phyloP scores from a whole-genome alignment of 352 stramenopile species.

The Thalassiosira hispida region DNA sequence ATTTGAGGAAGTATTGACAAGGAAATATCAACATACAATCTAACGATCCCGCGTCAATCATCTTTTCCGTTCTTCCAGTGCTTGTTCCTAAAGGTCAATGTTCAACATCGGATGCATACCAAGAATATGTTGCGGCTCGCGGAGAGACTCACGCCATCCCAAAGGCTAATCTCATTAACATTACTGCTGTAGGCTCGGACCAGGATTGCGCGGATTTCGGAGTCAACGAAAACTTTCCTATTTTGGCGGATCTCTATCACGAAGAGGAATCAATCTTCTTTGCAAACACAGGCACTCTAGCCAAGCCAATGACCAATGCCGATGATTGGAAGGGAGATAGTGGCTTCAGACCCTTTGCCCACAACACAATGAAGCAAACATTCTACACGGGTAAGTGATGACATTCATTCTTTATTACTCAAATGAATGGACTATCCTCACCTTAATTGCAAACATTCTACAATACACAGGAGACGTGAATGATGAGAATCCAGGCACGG shows the following conservation, averaged over 20 bases:
- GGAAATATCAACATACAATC: too few species aligned
- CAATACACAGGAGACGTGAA: background rate
- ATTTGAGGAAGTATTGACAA: too few species aligned
- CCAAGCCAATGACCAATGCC: constrained; percentile 46
- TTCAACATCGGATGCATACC: constrained; percentile 7
- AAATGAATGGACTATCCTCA: too few species aligned
- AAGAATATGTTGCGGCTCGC: constrained; percentile 11
- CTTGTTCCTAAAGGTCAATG: constrained; percentile 20
- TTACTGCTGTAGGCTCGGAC: constrained; percentile 15
- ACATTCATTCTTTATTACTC: too few species aligned
- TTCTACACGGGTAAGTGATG: too few species aligned
- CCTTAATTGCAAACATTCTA: background rate
- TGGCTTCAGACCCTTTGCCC: constrained; percentile 56
- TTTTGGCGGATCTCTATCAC: constrained; percentile 62
- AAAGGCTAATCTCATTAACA: background rate
- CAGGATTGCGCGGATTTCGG: constrained; percentile 71
- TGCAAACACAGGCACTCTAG: constrained; percentile 60
- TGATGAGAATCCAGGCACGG: background rate
- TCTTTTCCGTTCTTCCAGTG: too few species aligned
- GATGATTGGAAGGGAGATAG: constrained; percentile 37
- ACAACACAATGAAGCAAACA: constrained; percentile 49
- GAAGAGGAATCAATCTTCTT: constrained; percentile 50
- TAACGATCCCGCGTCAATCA: too few species aligned
- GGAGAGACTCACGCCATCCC: constrained; percentile 14
- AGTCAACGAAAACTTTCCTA: constrained; percentile 51